Conservation (phyloP, 1,284 basidiomycete genomes). For the Stereum hirsutum region DNA sequence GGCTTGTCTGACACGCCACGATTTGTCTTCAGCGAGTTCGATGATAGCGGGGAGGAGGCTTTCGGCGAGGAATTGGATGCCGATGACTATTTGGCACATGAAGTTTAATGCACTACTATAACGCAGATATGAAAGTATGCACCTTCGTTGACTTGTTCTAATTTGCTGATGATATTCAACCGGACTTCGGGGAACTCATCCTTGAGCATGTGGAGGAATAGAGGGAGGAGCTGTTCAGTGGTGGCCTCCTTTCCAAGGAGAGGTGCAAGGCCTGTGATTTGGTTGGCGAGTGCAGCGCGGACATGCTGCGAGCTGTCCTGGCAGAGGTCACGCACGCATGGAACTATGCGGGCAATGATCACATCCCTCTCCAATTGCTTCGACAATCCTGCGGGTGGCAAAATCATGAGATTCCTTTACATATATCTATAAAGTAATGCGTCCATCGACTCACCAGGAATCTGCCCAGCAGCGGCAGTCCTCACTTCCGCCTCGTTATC, state of each 20-base stretch:
- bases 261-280: conserved; percentile 97
- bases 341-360: conserved; percentile 88
- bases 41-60: conserved; percentile 97
- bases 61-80: conserved; percentile 92
- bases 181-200: conserved; percentile 99
- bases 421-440: conserved; percentile 1
- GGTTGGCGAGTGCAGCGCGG: conserved; percentile 91
- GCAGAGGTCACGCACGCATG: conserved; percentile 94
- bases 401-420: background rate
- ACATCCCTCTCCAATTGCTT: conserved; percentile 93
- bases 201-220: conserved; percentile 95
- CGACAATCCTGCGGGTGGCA: conserved; percentile 80
- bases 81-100: conserved; percentile 64
- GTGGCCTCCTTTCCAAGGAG: conserved; percentile 92
- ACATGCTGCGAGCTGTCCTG: conserved; percentile 96
- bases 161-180: conserved; percentile 97
- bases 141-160: conserved; percentile 95
- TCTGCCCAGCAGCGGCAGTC: conserved; percentile 92
- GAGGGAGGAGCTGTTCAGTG: conserved; percentile 92
- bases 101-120: background rate
- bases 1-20: conserved; percentile 98
- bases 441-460: conserved; percentile 63
- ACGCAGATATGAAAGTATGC: conserved; percentile 26
- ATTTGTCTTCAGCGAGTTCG: conserved; percentile 98
- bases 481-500: conserved; percentile 99